Evolutionary conservation across 192 early-diverging fungal species (phyloP).

Genomic region (Coemansia sp.): DNA sequence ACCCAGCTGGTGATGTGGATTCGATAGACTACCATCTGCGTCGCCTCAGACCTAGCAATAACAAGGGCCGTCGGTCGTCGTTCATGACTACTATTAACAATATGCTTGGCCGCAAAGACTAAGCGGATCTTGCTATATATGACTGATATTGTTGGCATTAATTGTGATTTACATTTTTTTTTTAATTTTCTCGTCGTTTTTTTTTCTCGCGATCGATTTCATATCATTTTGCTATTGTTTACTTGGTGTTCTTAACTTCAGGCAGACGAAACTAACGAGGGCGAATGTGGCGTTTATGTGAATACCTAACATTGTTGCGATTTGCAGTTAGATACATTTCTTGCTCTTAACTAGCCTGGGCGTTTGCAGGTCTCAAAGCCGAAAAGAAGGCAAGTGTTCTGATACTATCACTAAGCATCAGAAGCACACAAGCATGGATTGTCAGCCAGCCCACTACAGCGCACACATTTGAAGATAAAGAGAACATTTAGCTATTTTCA

Average conservation of each 20-base stretch:
- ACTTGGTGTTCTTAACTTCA: not conserved
- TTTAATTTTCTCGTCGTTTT: not conserved
- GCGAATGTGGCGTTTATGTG: too few species aligned
- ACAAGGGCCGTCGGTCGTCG: slow-evolving; percentile 48
- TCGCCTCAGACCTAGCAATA: slow-evolving; percentile 21
- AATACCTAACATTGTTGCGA: too few species aligned
- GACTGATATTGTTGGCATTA: not conserved
- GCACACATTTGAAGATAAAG: too few species aligned
- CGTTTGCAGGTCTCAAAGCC: too few species aligned
- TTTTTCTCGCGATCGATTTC: not conserved
- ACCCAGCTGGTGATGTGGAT: slow-evolving; percentile 25
- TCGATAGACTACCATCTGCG: slow-evolving; percentile 50
- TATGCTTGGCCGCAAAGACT: slow-evolving; percentile 54
- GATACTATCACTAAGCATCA: too few species aligned
- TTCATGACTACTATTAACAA: slow-evolving; percentile 53
- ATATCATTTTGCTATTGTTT: not conserved
- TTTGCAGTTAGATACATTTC: too few species aligned
- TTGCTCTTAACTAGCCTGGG: too few species aligned
- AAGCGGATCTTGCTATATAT: not conserved
- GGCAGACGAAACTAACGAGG: not conserved
- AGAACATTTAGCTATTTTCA: too few species aligned
- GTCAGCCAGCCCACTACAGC: too few species aligned
- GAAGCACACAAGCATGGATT: too few species aligned
- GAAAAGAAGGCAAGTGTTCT: too few species aligned
- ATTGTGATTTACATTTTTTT: not conserved